A percentile compares a stretch with the other conserved stretches of the same genome.
These are phyloP conservation scores for Volutella citrinella DNA, from an alignment of 2,329 filamentous ascomycete genomes.

Conservation along the genomic window DNA sequence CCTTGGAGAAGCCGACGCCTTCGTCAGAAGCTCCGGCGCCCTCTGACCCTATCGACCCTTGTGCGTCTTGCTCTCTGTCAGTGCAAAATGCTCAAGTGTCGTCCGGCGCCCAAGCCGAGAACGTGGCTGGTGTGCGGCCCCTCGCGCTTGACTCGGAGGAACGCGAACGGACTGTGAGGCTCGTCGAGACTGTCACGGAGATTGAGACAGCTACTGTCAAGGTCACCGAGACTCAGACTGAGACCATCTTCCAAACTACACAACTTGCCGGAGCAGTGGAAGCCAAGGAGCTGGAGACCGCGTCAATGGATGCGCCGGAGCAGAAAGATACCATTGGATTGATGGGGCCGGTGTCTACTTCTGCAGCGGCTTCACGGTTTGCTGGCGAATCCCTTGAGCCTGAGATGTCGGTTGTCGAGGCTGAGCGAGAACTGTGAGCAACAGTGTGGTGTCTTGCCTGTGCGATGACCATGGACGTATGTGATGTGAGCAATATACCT, in stretches of 20 bases:
- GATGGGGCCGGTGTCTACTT: no score
- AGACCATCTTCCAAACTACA: conserved; percentile 15
- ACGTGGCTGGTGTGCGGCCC: no score
- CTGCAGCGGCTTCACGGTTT: no score
- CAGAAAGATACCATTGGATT: no score
- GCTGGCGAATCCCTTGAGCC: background rate
- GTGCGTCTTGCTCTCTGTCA: conserved; percentile 16
- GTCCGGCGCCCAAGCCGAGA: background rate
- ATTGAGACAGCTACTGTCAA: conserved; percentile 30
- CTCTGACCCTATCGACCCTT: conserved; percentile 17
- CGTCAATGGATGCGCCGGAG: no score
- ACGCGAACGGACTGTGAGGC: conserved; percentile 26
- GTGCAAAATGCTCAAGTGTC: conserved; percentile 4
- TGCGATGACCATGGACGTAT: no score
- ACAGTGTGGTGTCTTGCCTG: conserved; percentile 8
- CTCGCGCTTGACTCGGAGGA: no score
- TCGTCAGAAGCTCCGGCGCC: background rate
- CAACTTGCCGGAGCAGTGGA: conserved; percentile 9
- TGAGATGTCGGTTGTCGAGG: conserved; percentile 6
- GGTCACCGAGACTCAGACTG: conserved; percentile 29
- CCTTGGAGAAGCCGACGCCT: conserved; percentile 1
- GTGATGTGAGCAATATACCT: conserved; percentile 26
- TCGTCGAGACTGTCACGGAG: conserved; percentile 36
- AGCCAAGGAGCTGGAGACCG: conserved; percentile 6
- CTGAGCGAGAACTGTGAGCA: conserved; percentile 14